These are phyloP conservation scores for Hymenoscyphus albidus DNA, from an alignment of 2,329 filamentous ascomycete species.

Conservation along the genomic window DNA sequence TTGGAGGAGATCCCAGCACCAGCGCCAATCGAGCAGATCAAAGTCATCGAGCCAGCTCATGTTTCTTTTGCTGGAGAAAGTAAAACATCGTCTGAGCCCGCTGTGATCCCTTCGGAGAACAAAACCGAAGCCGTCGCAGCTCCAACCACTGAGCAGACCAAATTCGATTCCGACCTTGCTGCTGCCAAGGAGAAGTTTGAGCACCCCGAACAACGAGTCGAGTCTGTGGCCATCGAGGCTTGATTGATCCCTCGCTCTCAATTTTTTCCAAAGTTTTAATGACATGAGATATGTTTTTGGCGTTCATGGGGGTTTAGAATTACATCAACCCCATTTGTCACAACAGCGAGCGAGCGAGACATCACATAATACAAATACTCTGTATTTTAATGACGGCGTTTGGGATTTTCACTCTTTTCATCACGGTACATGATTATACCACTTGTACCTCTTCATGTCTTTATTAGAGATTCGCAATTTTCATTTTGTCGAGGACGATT, in stretches of 20 bases:
- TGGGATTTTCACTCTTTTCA: neutral
- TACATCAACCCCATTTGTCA: neutral
- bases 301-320: slow-evolving; percentile 2
- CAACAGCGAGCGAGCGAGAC: slow-evolving; percentile 4
- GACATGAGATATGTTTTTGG: neutral
- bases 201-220: neutral
- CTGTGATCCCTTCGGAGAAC: neutral
- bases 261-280: neutral
- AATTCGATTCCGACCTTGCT: slow-evolving; percentile 1
- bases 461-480: neutral
- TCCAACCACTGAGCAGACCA: neutral
- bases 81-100: neutral
- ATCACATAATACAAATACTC: neutral
- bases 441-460: slow-evolving; percentile 1
- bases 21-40: neutral
- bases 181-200: slow-evolving; percentile 6
- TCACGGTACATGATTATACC: neutral
- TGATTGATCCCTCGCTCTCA: neutral
- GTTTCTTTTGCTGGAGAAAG: neutral
- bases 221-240: neutral
- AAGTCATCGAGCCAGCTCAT: neutral
- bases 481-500: neutral
- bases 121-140: neutral
- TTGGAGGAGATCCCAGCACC: neutral
- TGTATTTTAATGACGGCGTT: slow-evolving; percentile 1